Evolutionary conservation across 2,329 filamentous ascomycete species (phyloP).

Genomic region (Colletotrichum sp.): DNA sequence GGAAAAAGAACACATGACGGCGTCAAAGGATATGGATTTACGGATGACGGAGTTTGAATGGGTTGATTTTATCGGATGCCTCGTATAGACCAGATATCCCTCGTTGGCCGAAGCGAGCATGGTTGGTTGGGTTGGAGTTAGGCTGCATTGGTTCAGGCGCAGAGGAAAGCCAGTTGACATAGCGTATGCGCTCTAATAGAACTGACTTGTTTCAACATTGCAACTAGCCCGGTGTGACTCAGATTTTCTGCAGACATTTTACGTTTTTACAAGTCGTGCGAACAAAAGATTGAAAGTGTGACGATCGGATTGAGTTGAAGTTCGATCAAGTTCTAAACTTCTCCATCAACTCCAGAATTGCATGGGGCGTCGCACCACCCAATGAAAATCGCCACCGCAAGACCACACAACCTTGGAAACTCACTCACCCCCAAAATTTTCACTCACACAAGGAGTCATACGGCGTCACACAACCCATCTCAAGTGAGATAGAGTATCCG

Average conservation of each 20-base stretch:
- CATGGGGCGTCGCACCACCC: not conserved
- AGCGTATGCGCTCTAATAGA: conserved; percentile 10
- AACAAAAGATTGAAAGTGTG: not conserved
- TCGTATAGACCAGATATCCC: conserved; percentile 16
- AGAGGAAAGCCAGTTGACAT: not conserved
- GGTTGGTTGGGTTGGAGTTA: not conserved
- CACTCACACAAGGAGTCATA: not conserved
- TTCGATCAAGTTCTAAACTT: conserved; percentile 12
- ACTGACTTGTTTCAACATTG: not conserved
- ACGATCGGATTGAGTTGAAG: not conserved
- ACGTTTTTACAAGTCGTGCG: not conserved
- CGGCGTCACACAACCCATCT: not conserved
- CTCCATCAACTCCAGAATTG: conserved; percentile 21
- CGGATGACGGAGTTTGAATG: not conserved
- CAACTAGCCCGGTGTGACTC: not conserved
- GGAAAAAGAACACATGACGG: not conserved
- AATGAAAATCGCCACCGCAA: conserved; percentile 16
- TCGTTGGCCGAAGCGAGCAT: not conserved
- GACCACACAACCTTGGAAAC: not conserved
- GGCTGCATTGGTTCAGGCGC: not conserved
- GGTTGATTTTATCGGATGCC: not conserved
- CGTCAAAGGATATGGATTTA: not conserved
- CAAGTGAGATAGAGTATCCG: not conserved
- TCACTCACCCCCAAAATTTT: conserved; percentile 8
- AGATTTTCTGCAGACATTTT: not conserved